Evolutionary conservation across 1,139 yeast genomes (phyloP).

Genomic region (Saccharomyces pastorianus): DNA sequence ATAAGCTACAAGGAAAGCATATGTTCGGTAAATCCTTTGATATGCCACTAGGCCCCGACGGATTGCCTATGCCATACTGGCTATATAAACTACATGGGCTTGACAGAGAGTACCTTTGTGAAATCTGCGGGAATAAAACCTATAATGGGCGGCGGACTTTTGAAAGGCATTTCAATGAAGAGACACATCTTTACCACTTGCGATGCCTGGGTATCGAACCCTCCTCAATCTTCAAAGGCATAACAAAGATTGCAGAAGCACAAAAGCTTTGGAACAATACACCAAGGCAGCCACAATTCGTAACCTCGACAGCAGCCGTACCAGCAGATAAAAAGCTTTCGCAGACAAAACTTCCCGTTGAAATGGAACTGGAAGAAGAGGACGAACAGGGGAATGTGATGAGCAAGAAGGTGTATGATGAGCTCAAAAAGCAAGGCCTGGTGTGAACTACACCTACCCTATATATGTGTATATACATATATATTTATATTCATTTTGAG

Average conservation of each 20-base stretch:
- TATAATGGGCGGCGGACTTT: constrained; percentile 71
- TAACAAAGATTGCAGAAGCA: constrained; percentile 65
- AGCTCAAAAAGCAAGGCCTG: constrained; percentile 78
- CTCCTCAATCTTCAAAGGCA: constrained; percentile 50
- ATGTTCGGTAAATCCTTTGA: constrained; percentile 41
- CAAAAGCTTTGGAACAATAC: constrained; percentile 45
- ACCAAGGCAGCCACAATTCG: constrained; percentile 9
- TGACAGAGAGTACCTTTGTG: constrained; percentile 66
- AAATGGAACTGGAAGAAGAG: constrained; percentile 70
- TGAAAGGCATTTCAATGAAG: constrained; percentile 63
- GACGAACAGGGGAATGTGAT: constrained; percentile 90
- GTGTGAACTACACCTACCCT: constrained; percentile 27
- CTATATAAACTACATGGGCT: constrained; percentile 82
- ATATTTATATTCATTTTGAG: too few species aligned
- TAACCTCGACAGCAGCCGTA: neutral
- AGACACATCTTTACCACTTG: constrained; percentile 67
- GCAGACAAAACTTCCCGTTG: constrained; percentile 14
- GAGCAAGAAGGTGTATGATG: constrained; percentile 73
- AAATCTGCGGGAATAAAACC: constrained; percentile 70
- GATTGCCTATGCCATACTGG: constrained; percentile 91
- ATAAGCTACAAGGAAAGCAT: constrained; percentile 24
- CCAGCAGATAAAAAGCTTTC: neutral
- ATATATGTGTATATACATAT: too few species aligned
- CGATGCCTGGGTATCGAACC: constrained; percentile 64
- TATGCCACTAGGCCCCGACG: constrained; percentile 80